Percentiles rank a stretch among this genome's conserved stretches.
phyloP scores from a whole-genome alignment of 164 flowering plant species.

The Paratinospora sagittata region DNA sequence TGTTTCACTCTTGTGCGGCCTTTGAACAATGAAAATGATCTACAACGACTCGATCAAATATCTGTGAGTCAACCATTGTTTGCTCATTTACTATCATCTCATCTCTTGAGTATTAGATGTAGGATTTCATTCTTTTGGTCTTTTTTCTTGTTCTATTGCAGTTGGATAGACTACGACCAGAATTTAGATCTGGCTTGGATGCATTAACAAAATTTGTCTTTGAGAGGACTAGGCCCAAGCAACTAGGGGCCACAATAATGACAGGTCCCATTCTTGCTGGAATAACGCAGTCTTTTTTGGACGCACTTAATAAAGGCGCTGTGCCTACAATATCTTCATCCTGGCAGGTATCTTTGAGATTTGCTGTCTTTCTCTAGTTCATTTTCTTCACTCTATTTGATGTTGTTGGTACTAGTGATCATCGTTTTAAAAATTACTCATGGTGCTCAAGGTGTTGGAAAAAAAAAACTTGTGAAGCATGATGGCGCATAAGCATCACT shows the following conservation, averaged over 20 bases:
- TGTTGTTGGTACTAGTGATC: background rate
- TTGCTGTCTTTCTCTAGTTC: constrained; percentile 4
- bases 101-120: background rate
- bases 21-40: constrained; percentile 73
- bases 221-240: constrained; percentile 97
- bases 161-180: constrained; percentile 86
- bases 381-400: background rate
- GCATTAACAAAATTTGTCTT: constrained; percentile 90
- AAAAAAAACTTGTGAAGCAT: too few relatives aligned
- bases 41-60: constrained; percentile 88
- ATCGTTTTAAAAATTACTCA: too few relatives aligned
- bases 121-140: background rate
- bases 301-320: constrained; percentile 94
- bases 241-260: constrained; percentile 87
- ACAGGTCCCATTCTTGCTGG: constrained; percentile 94
- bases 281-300: constrained; percentile 80
- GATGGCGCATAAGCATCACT: too few relatives aligned
- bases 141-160: constrained; percentile 27
- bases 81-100: background rate
- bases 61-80: constrained; percentile 39
- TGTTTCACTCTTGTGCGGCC: constrained; percentile 96
- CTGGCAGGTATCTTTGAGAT: constrained; percentile 74
- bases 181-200: constrained; percentile 87
- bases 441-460: too few relatives aligned
- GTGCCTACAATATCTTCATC: constrained; percentile 97